A percentile compares a stretch with the other conserved stretches of the same genome.
Evolutionary conservation across 2,329 filamentous ascomycete species (phyloP).

Genomic region (Xylariales sp.): DNA sequence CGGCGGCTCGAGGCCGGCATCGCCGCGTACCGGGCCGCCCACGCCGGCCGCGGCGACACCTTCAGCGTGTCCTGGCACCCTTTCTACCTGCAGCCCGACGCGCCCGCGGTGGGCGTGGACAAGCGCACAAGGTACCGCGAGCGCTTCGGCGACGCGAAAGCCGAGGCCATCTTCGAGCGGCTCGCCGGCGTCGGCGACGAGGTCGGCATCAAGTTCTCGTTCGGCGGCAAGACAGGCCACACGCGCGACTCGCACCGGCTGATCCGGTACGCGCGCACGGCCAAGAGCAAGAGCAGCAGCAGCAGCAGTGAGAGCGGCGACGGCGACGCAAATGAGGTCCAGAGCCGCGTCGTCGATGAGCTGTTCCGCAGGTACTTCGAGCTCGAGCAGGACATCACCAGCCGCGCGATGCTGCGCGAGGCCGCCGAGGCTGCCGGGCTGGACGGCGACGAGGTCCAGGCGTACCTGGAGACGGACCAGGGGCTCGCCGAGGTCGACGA

Average conservation of each 20-base stretch:
- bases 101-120: conserved; percentile 29
- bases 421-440: conserved; percentile 53
- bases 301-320: too few species aligned
- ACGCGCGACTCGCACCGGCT: conserved; percentile 62
- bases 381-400: conserved; percentile 59
- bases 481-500: conserved; percentile 55
- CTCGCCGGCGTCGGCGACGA: conserved; percentile 44
- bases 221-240: conserved; percentile 58
- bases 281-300: conserved; percentile 37
- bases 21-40: conserved; percentile 42
- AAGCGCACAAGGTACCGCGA: conserved; percentile 39
- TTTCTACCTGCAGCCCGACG: conserved; percentile 61
- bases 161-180: conserved; percentile 44
- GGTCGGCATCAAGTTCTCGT: conserved; percentile 59
- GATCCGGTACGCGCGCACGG: conserved; percentile 29
- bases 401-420: conserved; percentile 43
- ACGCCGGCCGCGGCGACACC: conserved; percentile 51
- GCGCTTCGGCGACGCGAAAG: conserved; percentile 55
- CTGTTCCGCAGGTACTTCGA: conserved; percentile 66
- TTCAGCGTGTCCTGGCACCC: conserved; percentile 61
- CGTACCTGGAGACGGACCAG: conserved; percentile 47
- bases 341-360: conserved; percentile 57
- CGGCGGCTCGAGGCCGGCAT: conserved; percentile 59
- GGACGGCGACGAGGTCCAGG: conserved; percentile 44
- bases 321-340: too few species aligned